Conservation (phyloP, 1,284 basidiomycete genomes). For the Ceratobasidium sp. region DNA sequence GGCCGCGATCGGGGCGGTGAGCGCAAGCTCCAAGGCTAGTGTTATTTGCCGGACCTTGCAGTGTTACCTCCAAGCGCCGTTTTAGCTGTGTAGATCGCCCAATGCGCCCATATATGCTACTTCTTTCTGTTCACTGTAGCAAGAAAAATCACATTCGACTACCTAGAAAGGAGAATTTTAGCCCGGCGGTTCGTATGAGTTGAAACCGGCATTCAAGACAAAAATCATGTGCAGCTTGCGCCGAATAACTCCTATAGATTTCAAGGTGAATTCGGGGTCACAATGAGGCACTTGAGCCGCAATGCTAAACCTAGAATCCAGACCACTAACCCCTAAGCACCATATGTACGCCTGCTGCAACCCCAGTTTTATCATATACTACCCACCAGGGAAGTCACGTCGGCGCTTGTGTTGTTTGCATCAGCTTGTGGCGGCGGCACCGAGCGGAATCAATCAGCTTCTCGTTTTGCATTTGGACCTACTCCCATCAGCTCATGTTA, state of each 20-base stretch:
- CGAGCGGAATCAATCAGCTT: conserved; percentile 1
- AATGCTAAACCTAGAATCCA: background rate
- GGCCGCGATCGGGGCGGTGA: background rate
- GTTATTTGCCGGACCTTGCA: background rate
- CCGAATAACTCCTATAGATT: background rate
- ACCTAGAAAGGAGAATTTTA: too few relatives aligned
- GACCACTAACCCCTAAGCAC: background rate
- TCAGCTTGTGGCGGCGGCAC: background rate
- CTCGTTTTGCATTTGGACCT: background rate
- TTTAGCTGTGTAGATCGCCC: background rate
- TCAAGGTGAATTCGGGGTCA: background rate
- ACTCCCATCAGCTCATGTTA: background rate
- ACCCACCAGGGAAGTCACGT: background rate
- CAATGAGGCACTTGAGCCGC: background rate
- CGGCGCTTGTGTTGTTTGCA: conserved; percentile 4
- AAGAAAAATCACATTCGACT: too few relatives aligned
- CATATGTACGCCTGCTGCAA: background rate
- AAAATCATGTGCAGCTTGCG: background rate
- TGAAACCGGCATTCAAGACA: background rate
- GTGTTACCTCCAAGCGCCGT: background rate
- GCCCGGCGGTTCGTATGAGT: background rate
- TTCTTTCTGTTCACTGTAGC: background rate
- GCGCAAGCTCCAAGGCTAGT: background rate
- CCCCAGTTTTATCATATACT: background rate
- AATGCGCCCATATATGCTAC: background rate